phyloP scores from a whole-genome alignment of 495 filamentous ascomycete genomes.

The Penicillium cinerascens region DNA sequence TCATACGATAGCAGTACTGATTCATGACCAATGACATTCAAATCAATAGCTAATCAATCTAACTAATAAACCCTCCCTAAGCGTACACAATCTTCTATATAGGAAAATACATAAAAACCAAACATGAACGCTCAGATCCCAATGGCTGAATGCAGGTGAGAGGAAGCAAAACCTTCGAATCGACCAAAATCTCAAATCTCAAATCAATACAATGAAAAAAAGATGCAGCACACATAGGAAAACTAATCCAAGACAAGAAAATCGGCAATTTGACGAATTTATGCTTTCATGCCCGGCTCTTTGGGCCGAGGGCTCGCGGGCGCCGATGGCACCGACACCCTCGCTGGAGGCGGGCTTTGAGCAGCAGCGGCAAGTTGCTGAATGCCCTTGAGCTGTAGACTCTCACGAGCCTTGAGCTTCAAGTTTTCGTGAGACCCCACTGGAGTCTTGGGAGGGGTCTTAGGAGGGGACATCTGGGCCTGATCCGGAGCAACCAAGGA shows the following conservation, averaged over 20 bases:
- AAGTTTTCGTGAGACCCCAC: not conserved
- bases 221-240: not conserved
- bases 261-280: not conserved
- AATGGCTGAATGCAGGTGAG: not conserved
- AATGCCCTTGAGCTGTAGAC: constrained; percentile 1
- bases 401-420: not conserved
- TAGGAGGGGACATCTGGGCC: constrained; percentile 10
- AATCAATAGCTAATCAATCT: not conserved
- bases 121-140: not conserved
- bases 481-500: constrained; percentile 17
- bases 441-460: constrained; percentile 18
- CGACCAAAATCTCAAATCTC: not conserved
- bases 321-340: constrained; percentile 18
- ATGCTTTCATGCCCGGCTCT: constrained; percentile 1
- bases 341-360: not conserved
- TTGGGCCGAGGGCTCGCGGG: constrained; percentile 18
- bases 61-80: not conserved
- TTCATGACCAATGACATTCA: no score
- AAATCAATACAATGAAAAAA: not conserved
- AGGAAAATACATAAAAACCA: not conserved
- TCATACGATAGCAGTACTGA: not conserved
- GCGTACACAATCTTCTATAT: not conserved
- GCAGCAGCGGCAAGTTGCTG: constrained; percentile 3
- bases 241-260: not conserved
- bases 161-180: not conserved